These are phyloP conservation scores for Tirmania nivea DNA, from an alignment of 495 filamentous ascomycete species.

Conservation along the genomic window DNA sequence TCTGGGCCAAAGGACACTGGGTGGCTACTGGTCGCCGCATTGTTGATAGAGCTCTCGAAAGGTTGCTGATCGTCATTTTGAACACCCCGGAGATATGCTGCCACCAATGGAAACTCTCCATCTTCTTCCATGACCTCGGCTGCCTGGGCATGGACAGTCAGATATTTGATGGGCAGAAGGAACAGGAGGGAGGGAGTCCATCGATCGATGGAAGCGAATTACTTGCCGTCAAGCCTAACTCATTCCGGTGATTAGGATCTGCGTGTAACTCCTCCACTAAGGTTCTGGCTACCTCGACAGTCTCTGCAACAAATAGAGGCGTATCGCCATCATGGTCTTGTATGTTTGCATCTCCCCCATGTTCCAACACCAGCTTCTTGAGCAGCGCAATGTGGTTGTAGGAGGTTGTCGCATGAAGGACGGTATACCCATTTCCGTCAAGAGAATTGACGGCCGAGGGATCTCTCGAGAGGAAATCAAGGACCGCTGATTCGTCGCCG, in stretches of 20 bases:
- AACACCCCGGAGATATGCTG: constrained; percentile 38
- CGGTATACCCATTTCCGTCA: constrained; percentile 64
- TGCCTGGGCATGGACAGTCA: constrained; percentile 21
- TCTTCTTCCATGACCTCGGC: constrained; percentile 49
- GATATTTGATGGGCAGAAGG: not conserved
- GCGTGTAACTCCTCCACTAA: constrained; percentile 65
- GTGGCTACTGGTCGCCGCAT: constrained; percentile 18
- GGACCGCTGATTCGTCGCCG: constrained; percentile 36
- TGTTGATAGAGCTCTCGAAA: not conserved
- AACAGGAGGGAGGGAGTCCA: too few relatives aligned
- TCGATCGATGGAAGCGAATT: too few relatives aligned
- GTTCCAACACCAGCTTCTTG: constrained; percentile 51
- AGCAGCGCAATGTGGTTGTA: constrained; percentile 72
- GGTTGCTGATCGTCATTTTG: constrained; percentile 15
- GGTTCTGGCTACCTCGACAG: constrained; percentile 46
- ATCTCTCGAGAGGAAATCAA: constrained; percentile 43
- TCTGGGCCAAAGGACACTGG: constrained; percentile 40
- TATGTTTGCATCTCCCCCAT: constrained; percentile 55
- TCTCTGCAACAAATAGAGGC: constrained; percentile 68
- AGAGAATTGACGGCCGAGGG: constrained; percentile 44
- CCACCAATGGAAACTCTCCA: constrained; percentile 44
- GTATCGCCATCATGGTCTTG: constrained; percentile 80
- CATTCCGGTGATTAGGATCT: constrained; percentile 36
- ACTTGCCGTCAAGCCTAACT: constrained; percentile 36
- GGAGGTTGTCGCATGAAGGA: constrained; percentile 77